Conservation (phyloP, 192 early-diverging fungal genomes). For the Dispira parvispora region DNA sequence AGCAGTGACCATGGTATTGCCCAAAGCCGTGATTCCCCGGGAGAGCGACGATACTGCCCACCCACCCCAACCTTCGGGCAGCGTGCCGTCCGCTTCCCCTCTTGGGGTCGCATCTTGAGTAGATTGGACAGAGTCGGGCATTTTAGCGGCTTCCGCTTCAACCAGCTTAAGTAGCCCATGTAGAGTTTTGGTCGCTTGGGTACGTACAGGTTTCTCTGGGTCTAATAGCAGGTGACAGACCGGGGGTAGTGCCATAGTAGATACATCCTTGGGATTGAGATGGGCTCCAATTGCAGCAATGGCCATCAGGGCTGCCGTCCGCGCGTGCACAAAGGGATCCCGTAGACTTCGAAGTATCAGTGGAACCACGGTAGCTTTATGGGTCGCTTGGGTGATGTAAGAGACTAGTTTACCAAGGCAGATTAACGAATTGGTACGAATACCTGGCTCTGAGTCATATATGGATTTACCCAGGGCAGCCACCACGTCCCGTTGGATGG, state of each 20-base stretch:
- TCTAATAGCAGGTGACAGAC: constrained; percentile 28
- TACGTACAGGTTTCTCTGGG: constrained; percentile 44
- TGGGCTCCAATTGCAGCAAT: constrained; percentile 47
- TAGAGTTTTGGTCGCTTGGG: constrained; percentile 64
- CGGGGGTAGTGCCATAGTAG: constrained; percentile 55
- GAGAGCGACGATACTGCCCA: constrained; percentile 79
- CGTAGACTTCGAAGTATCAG: constrained; percentile 66
- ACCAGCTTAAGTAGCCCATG: constrained; percentile 46
- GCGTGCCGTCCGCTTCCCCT: constrained; percentile 10
- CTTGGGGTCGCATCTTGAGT: constrained; percentile 18
- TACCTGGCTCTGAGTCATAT: constrained; percentile 83
- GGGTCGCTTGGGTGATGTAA: constrained; percentile 54
- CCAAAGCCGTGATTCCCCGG: constrained; percentile 7
- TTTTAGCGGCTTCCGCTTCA: constrained; percentile 43
- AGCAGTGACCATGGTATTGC: constrained; percentile 7
- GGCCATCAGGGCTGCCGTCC: constrained; percentile 72
- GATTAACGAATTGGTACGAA: constrained; percentile 90
- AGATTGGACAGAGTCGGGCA: constrained; percentile 39
- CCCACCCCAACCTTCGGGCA: constrained; percentile 58
- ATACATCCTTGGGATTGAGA: constrained; percentile 52
- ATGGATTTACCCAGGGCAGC: constrained; percentile 79
- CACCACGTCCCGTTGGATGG: constrained; percentile 57
- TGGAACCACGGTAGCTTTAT: constrained; percentile 61
- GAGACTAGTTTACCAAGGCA: constrained; percentile 86
- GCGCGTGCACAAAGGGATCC: constrained; percentile 78